Base-by-base conservation (phyloP, 495 filamentous ascomycete genomes). In the Xylaria palmicola region DNA sequence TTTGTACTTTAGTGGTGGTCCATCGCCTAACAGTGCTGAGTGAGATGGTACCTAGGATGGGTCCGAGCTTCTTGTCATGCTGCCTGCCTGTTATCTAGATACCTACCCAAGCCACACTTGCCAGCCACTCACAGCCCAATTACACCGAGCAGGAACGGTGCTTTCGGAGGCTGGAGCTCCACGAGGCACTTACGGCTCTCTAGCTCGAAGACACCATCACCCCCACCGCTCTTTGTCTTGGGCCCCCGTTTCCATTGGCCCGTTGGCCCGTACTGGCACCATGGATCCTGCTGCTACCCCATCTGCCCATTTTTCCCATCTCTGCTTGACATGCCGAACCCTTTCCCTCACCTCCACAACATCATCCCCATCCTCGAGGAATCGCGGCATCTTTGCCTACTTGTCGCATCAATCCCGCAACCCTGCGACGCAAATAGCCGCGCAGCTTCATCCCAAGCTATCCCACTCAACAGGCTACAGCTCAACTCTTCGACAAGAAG, bases 11-110 rank as follows among this genome's bases (percentile, higher is more conserved):
- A n/a, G n/a, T n/a, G n/a, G n/a, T n/a, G n/a, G n/a, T n/a, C n/a
- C n/a, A n/a, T n/a, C n/a, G n/a, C n/a, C n/a, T n/a, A n/a, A n/a
- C n/a, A n/a, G n/a, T n/a, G n/a, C n/a, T n/a, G n/a, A n/a, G n/a
- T n/a, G n/a, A n/a, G n/a, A n/a, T n/a, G n/a, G n/a, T n/a, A n/a
- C n/a, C n/a, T n/a, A n/a, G n/a, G n/a, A n/a, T n/a, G n/a, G n/a
- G n/a, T n/a, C 48, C 29, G 34, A 51, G 48, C 48, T 51, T 51
- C 48, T 51, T 51, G n/a, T n/a, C n/a, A n/a, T n/a, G n/a, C n/a
- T n/a, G n/a, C n/a, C n/a, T n/a, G n/a, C n/a, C n/a, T n/a, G n/a
- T n/a, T n/a, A n/a, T n/a, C n/a, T n/a, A n/a, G n/a, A n/a, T n/a
- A n/a, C n/a, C 48, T 4, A 13, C n/a, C 9, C 3, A 34, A 34